These are phyloP conservation scores for Madurella fahalii DNA, from an alignment of 2,329 filamentous ascomycete species.

Conservation along the genomic window DNA sequence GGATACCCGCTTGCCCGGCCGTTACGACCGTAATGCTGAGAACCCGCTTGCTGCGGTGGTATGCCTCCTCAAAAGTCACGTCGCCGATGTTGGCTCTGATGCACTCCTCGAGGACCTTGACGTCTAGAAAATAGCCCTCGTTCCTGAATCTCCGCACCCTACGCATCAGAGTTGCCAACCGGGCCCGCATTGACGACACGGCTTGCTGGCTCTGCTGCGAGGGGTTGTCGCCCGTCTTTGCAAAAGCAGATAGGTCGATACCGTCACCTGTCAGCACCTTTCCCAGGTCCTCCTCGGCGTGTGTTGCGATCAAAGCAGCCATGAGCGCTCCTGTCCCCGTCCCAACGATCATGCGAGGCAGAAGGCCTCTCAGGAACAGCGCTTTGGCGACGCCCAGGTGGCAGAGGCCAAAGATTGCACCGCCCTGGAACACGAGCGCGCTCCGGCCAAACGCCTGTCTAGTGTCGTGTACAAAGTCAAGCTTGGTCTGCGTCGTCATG, in stretches of 20 bases:
- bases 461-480: constrained; percentile 82
- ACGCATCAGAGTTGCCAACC: constrained; percentile 59
- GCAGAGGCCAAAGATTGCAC: constrained; percentile 85
- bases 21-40: constrained; percentile 89
- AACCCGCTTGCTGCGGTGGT: constrained; percentile 75
- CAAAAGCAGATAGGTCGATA: constrained; percentile 80
- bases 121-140: constrained; percentile 81
- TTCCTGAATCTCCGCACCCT: constrained; percentile 64
- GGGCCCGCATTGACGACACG: constrained; percentile 37
- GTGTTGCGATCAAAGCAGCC: constrained; percentile 80
- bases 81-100: constrained; percentile 83
- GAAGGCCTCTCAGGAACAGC: constrained; percentile 70
- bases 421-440: constrained; percentile 81
- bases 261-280: constrained; percentile 71
- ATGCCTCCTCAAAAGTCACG: constrained; percentile 90
- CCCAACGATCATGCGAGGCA: constrained; percentile 87
- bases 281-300: constrained; percentile 80
- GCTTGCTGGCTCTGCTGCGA: constrained; percentile 27
- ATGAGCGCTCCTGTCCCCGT: constrained; percentile 88
- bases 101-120: constrained; percentile 75
- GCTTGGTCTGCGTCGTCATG: constrained; percentile 48
- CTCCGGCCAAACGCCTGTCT: constrained; percentile 84
- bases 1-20: constrained; percentile 68
- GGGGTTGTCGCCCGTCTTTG: constrained; percentile 31
- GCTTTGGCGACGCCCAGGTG: constrained; percentile 90